Conservation (phyloP, 208 protist species). For the Naegleria lovaniensis region DNA sequence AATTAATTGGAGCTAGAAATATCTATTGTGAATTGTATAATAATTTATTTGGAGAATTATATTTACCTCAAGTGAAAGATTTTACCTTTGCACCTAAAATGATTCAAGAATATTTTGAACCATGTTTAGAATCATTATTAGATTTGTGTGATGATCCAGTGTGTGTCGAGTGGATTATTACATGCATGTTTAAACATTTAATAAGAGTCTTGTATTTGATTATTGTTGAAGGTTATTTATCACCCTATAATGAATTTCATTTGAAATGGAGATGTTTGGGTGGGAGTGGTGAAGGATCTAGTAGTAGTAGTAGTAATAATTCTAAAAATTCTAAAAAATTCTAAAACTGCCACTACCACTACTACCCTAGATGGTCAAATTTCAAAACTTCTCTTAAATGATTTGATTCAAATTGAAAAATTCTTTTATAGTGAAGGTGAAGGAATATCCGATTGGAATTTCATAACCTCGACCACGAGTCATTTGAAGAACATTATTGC, state of each 20-base stretch:
- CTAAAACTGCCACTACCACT: too few species aligned
- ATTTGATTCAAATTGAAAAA: neutral
- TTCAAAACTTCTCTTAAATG: neutral
- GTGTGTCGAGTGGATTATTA: constrained; percentile 13
- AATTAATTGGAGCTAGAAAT: constrained; percentile 15
- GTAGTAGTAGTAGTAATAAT: neutral
- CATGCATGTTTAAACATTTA: constrained; percentile 12
- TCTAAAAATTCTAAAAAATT: too few species aligned
- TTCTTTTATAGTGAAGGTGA: neutral
- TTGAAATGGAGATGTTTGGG: neutral
- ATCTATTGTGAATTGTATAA: constrained; percentile 12
- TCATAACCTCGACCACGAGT: neutral
- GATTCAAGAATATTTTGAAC: constrained; percentile 6
- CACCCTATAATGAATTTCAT: neutral
- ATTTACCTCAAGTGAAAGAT: neutral
- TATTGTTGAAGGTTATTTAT: neutral
- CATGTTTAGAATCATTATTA: neutral
- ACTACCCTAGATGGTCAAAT: too few species aligned
- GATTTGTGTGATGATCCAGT: neutral
- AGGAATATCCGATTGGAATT: neutral
- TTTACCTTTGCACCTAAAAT: neutral
- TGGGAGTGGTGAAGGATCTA: neutral
- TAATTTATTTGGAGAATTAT: constrained; percentile 2
- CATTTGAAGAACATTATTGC: neutral
- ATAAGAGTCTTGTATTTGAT: neutral